Conservation (phyloP, 2,329 filamentous ascomycete genomes). For the Penicillium psychrosexuale region DNA sequence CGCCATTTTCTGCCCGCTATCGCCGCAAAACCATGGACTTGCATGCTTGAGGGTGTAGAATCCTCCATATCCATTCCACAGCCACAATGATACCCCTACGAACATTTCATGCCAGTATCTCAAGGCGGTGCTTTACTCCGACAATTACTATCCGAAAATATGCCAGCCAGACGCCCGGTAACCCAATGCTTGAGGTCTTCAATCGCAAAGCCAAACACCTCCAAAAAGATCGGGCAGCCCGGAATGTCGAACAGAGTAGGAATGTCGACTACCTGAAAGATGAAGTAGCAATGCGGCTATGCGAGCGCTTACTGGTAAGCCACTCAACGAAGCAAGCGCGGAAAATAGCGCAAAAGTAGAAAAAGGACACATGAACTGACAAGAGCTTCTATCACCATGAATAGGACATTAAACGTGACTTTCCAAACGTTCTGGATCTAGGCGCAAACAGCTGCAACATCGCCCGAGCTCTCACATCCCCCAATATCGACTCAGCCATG, state of each 20-base stretch:
- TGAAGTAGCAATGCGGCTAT: slow-evolving; percentile 79
- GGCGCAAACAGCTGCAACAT: slow-evolving; percentile 96
- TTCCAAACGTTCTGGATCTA: slow-evolving; percentile 80
- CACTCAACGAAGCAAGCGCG: background rate
- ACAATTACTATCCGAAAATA: slow-evolving; percentile 52
- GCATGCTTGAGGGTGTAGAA: slow-evolving; percentile 8
- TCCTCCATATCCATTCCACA: background rate
- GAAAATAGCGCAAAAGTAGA: background rate
- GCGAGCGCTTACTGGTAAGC: slow-evolving; percentile 75
- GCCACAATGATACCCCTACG: slow-evolving; percentile 19
- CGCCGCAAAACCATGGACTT: slow-evolving; percentile 2
- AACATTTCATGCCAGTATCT: slow-evolving; percentile 13
- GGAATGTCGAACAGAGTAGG: slow-evolving; percentile 66
- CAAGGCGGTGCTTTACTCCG: slow-evolving; percentile 16
- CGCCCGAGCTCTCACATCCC: slow-evolving; percentile 71
- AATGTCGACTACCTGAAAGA: slow-evolving; percentile 90
- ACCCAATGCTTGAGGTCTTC: slow-evolving; percentile 84
- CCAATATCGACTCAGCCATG: slow-evolving; percentile 60
- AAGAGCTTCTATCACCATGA: background rate
- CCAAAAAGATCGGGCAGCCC: slow-evolving; percentile 83
- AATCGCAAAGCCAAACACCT: slow-evolving; percentile 82
- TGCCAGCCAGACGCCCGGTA: slow-evolving; percentile 73
- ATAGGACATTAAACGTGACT: slow-evolving; percentile 83
- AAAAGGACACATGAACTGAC: slow-evolving; percentile 1
- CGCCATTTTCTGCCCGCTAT: slow-evolving; percentile 8